A percentile compares a stretch with the other conserved stretches of the same genome.
Evolutionary conservation across 2,329 filamentous ascomycete species (phyloP).

Genomic region (Pseudocercospora macadamiae): DNA sequence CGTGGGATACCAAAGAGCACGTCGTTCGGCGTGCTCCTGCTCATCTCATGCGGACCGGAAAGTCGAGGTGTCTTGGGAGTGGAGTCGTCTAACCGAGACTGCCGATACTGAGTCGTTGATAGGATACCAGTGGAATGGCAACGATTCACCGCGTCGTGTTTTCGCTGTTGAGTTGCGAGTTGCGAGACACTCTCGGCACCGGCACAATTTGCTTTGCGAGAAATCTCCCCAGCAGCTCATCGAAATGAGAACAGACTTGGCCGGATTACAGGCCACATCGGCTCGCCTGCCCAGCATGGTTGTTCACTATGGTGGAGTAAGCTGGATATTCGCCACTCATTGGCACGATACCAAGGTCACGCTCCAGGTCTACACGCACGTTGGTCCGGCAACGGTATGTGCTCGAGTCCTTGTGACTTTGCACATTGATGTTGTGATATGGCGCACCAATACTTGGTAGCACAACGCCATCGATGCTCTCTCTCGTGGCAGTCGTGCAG

Average conservation of each 20-base stretch:
- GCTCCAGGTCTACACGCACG: constrained; percentile 8
- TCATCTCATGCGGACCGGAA: not conserved
- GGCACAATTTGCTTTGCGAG: constrained; percentile 8
- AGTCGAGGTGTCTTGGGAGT: constrained; percentile 1
- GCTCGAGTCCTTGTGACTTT: constrained; percentile 21
- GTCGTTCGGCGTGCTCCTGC: not conserved
- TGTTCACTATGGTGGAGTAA: constrained; percentile 13
- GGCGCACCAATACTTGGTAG: constrained; percentile 15
- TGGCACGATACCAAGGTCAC: constrained; percentile 17
- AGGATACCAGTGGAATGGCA: constrained; percentile 27
- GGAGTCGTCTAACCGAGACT: constrained; percentile 7
- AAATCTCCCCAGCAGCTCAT: not conserved
- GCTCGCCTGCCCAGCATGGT: constrained; percentile 13
- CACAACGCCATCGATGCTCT: constrained; percentile 20
- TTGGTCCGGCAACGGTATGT: constrained; percentile 18
- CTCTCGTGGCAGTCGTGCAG: constrained; percentile 32
- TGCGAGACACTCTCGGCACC: constrained; percentile 15
- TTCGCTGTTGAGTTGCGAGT: not conserved
- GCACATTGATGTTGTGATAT: constrained; percentile 19
- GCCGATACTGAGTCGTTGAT: constrained; percentile 12
- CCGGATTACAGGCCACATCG: constrained; percentile 7
- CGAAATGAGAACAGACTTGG: not conserved
- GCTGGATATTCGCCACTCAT: constrained; percentile 14
- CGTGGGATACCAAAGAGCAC: not conserved
- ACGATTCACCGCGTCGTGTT: constrained; percentile 22